Evolutionary conservation across 805 yeast species (phyloP).

Genomic region (Ogataea philodendri): DNA sequence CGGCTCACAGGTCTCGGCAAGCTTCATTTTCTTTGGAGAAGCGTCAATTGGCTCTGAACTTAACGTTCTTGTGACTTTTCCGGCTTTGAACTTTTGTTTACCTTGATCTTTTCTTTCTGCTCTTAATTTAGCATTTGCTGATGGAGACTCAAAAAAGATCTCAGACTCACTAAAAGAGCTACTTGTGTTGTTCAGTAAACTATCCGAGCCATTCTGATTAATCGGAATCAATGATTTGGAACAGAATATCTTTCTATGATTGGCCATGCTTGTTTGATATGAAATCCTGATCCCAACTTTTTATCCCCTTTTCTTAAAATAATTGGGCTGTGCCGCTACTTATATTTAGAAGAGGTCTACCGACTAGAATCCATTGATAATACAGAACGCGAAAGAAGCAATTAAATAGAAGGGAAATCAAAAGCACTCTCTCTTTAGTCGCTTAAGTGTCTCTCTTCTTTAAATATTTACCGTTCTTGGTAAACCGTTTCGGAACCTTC

Average conservation of each 20-base stretch:
- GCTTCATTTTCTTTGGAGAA: not conserved
- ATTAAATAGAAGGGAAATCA: too few relatives aligned
- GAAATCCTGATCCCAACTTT: not conserved
- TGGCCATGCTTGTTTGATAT: slow-evolving; percentile 1
- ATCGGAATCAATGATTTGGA: slow-evolving; percentile 19
- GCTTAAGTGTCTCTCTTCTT: slow-evolving; percentile 14
- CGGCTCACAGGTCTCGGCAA: not conserved
- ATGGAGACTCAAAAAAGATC: slow-evolving; percentile 19
- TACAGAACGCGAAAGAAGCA: slow-evolving; percentile 11
- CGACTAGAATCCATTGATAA: slow-evolving; percentile 5
- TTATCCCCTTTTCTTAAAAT: slow-evolving; percentile 5
- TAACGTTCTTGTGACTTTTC: too few relatives aligned
- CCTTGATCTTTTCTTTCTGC: slow-evolving; percentile 5
- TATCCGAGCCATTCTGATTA: slow-evolving; percentile 13
- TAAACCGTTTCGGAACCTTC: slow-evolving; percentile 20
- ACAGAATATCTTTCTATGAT: slow-evolving; percentile 17
- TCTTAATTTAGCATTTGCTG: slow-evolving; percentile 14
- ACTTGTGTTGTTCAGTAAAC: slow-evolving; percentile 11
- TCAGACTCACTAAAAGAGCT: slow-evolving; percentile 23
- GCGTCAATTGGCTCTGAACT: too few relatives aligned
- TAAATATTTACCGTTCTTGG: slow-evolving; percentile 20
- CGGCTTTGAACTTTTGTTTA: not conserved
- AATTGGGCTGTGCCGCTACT: slow-evolving; percentile 8
- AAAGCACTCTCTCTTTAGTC: not conserved
- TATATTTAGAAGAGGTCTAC: too few relatives aligned